phyloP scores from a whole-genome alignment of 768 basidiomycete genomes.

The Trametopsis cervina region DNA sequence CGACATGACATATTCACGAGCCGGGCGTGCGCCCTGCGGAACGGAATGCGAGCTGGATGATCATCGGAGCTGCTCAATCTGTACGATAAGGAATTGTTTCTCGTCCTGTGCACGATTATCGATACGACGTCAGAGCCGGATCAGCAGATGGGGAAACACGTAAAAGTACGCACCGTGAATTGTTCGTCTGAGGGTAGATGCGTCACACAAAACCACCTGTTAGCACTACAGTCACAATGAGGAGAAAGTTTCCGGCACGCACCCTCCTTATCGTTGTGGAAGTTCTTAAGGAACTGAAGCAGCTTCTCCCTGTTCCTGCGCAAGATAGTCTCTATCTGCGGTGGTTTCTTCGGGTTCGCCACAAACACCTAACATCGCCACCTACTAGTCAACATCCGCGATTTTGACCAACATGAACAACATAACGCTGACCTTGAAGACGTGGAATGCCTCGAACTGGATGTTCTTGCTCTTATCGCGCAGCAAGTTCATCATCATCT shows the following conservation, averaged over 20 bases:
- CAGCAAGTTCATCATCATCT: slow-evolving; percentile 99
- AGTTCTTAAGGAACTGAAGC: slow-evolving; percentile 79
- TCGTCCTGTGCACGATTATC: slow-evolving; percentile 67
- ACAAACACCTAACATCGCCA: slow-evolving; percentile 90
- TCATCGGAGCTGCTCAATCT: slow-evolving; percentile 66
- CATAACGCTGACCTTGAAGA: slow-evolving; percentile 77
- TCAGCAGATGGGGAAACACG: neutral
- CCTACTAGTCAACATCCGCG: neutral
- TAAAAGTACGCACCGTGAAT: slow-evolving; percentile 60
- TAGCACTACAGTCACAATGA: neutral
- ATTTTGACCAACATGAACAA: neutral
- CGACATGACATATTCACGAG: no score
- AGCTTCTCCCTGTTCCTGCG: slow-evolving; percentile 93
- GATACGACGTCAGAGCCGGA: no score
- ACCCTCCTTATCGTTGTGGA: slow-evolving; percentile 99
- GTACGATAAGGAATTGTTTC: slow-evolving; percentile 91
- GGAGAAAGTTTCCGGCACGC: slow-evolving; percentile 18
- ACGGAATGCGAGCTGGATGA: no score
- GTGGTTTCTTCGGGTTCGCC: slow-evolving; percentile 98
- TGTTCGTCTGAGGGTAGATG: slow-evolving; percentile 65
- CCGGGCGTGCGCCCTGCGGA: no score
- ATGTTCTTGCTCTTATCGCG: slow-evolving; percentile 99
- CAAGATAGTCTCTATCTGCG: slow-evolving; percentile 87
- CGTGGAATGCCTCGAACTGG: slow-evolving; percentile 99
- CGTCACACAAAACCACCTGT: slow-evolving; percentile 1